Conservation (phyloP, 345 rosid species). For the Hibiscus syriacus region DNA sequence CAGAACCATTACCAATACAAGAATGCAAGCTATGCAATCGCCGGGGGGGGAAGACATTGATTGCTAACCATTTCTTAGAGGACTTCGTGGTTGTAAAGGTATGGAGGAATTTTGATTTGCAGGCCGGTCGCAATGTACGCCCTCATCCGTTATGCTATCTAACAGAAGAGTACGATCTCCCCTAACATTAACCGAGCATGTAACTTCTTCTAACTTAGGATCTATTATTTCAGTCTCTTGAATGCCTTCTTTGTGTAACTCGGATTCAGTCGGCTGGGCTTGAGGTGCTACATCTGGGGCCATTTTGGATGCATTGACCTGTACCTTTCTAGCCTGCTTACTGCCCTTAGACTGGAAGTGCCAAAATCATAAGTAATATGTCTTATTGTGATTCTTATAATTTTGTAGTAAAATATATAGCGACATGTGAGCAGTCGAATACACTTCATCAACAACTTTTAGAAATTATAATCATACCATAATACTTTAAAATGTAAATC, state of each 20-base stretch:
- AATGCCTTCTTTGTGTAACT: constrained; percentile 8
- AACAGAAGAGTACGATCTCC: no score
- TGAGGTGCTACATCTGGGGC: constrained; percentile 27
- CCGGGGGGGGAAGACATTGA: no score
- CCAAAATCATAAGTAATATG: neutral
- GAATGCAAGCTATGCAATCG: neutral
- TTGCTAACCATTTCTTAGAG: constrained; percentile 28
- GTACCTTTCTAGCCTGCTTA: constrained; percentile 38
- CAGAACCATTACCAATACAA: neutral
- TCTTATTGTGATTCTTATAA: neutral
- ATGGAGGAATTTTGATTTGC: constrained; percentile 15
- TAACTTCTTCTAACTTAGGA: constrained; percentile 10
- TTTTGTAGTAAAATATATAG: no score
- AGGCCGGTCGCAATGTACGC: constrained; percentile 6
- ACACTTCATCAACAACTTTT: neutral
- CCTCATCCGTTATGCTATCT: no score
- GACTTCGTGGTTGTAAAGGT: constrained; percentile 16
- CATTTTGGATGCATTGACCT: constrained; percentile 29
- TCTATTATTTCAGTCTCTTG: constrained; percentile 11
- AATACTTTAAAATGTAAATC: neutral
- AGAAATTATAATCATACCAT: neutral
- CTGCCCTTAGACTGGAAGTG: constrained; percentile 39
- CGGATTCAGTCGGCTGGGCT: constrained; percentile 18
- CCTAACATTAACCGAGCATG: constrained; percentile 7
- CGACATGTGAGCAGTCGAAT: neutral